Base-by-base conservation (phyloP, 139 green algal species). In the Coelastrella sp. region DNA sequence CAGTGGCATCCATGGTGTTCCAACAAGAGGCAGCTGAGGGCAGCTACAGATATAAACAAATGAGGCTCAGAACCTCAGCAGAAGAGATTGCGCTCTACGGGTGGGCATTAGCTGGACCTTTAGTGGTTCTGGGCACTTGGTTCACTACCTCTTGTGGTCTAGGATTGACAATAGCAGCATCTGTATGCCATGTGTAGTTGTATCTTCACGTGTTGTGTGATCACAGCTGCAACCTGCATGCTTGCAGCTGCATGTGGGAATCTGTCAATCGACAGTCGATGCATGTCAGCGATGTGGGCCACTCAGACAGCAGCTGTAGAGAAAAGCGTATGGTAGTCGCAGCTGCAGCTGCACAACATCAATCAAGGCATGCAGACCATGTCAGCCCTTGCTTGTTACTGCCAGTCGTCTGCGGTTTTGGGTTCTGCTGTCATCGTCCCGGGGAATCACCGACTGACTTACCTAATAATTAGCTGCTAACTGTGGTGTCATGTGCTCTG, bases 21-120 rank as follows among this genome's bases (percentile, higher is more conserved):
- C 6, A 61, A 0, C 93, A 96, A 73, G 95, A 97, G 75, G 85
- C 79, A 11, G 65, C 84, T 58, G 95, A 97, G 84, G 95, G 94
- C 0, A 64, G 95, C 85, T 93, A 94, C 5, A 88, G 95, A 7
- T 89, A 84, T 32, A 73, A 58, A 3, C 93, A 95, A 61, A 71
- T 91, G 57, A 86, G 94, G 3, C 60, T 95, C 19, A 88, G 87
- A 6, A n/a, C 57, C 3, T 64, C 61, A 74, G 65, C 77, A 6
- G 7, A 64, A 47, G 73, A 86, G 17, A 80, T 75, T 7, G 85
- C 89, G 11, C 56, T 92, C 32, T 89, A 77, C 73, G 65, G 77
- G 71, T 82, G n/a, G 3, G 23, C 4, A 11, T 47, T 47, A 47
- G 32, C 32, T 59, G 47, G 22, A 22, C 11, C 61, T 71, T 71